These are phyloP conservation scores for Chlamydomonas sp. DNA, from an alignment of 139 green algal species.

Conservation along the genomic window DNA sequence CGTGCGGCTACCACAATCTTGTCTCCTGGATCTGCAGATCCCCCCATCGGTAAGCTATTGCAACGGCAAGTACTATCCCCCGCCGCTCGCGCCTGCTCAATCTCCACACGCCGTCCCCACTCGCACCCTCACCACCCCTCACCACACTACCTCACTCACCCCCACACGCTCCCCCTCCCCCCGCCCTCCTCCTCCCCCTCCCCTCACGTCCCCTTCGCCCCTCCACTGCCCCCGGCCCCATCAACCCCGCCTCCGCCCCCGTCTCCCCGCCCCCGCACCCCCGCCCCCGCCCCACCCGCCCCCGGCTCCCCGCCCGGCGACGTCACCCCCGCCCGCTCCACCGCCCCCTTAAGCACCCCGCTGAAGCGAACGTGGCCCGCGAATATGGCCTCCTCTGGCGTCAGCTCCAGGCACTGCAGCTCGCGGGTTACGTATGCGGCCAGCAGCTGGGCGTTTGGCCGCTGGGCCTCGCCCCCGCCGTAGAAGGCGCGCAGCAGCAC, in stretches of 20 bases:
- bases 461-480: slow-evolving; percentile 36
- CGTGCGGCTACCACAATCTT: too few species aligned
- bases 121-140: too few species aligned
- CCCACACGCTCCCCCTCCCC: too few species aligned
- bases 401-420: slow-evolving; percentile 54
- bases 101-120: too few species aligned
- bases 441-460: slow-evolving; percentile 37
- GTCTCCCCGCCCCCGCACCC: not conserved
- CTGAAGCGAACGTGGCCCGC: slow-evolving; percentile 53
- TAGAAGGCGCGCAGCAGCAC: slow-evolving; percentile 52
- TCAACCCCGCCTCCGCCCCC: not conserved
- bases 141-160: too few species aligned
- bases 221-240: not conserved
- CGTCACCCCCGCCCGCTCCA: slow-evolving; percentile 7
- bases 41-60: too few species aligned
- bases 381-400: slow-evolving; percentile 44
- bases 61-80: too few species aligned
- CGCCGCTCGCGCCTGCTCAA: too few species aligned
- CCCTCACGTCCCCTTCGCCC: not conserved
- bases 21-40: too few species aligned
- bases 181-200: not conserved
- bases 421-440: slow-evolving; percentile 55
- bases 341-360: not conserved
- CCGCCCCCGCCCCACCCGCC: not conserved
- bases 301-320: slow-evolving; percentile 4